Percentiles rank a stretch among this genome's conserved stretches.
Conservation (phyloP, 768 basidiomycete species). For the Phanerodontia chrysosporium region DNA sequence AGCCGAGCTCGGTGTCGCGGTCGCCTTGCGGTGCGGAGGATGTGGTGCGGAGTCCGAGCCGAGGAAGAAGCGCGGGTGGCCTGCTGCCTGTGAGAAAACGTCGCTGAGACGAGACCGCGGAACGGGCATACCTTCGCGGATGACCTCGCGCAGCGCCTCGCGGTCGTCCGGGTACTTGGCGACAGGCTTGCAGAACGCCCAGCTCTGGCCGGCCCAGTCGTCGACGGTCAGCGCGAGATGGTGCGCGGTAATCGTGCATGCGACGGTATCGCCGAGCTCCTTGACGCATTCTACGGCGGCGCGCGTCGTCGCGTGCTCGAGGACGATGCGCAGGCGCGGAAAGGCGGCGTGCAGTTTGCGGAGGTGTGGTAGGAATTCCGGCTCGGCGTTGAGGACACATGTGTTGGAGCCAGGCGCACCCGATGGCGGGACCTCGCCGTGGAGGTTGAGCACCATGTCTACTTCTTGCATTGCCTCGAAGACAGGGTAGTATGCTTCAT, state of each 20-base stretch:
- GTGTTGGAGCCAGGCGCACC: conserved; percentile 55
- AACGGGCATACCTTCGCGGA: conserved; percentile 57
- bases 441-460: conserved; percentile 92
- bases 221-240: conserved; percentile 93
- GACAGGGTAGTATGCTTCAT: conserved; percentile 87
- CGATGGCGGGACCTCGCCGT: conserved; percentile 96
- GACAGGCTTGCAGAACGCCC: conserved; percentile 97
- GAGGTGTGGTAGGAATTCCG: conserved; percentile 84
- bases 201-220: conserved; percentile 93
- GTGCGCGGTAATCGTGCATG: conserved; percentile 95
- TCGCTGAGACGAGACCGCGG: neutral
- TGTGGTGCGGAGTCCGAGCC: conserved; percentile 98
- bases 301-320: conserved; percentile 94
- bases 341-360: conserved; percentile 76
- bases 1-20: conserved; percentile 59
- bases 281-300: conserved; percentile 88
- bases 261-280: conserved; percentile 74
- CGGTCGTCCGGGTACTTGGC: conserved; percentile 95
- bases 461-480: conserved; percentile 93
- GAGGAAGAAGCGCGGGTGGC: conserved; percentile 93
- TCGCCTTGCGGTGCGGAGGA: conserved; percentile 62
- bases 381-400: conserved; percentile 92
- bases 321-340: conserved; percentile 88
- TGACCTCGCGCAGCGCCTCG: conserved; percentile 70
- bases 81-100: conserved; percentile 30